Evolutionary conservation across 108 stramenopile genomes (phyloP).

Genomic region (Skeletonema costatum): DNA sequence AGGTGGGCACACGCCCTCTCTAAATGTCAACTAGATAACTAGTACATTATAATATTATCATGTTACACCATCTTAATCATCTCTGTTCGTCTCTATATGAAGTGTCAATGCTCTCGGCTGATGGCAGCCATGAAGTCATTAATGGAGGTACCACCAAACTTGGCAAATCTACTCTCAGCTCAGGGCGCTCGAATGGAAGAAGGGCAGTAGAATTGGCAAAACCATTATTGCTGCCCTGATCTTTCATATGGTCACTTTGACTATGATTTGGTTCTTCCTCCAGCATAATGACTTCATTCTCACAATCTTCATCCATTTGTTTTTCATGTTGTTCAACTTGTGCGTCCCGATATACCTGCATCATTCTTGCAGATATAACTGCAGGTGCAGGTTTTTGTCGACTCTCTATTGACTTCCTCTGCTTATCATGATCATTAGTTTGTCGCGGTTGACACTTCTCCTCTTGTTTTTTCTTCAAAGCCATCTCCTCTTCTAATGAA

Average conservation of each 20-base stretch:
- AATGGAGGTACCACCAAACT: constrained; percentile 41
- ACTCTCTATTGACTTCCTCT: not conserved
- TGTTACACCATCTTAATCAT: not conserved
- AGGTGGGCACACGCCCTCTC: too few relatives aligned
- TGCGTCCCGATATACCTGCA: constrained; percentile 20
- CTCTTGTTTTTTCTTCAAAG: not conserved
- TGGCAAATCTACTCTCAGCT: constrained; percentile 31
- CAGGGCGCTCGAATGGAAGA: constrained; percentile 29
- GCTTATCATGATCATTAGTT: not conserved
- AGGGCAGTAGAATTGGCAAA: not conserved
- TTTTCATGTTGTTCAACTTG: constrained; percentile 8
- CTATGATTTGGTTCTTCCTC: not conserved
- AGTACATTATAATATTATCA: too few relatives aligned
- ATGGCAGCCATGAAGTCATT: constrained; percentile 37
- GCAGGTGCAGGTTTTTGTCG: constrained; percentile 7
- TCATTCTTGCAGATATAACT: constrained; percentile 16
- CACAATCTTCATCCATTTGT: not conserved
- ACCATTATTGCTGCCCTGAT: not conserved
- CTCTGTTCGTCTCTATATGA: not conserved
- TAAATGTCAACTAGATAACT: too few relatives aligned
- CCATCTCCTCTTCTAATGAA: constrained; percentile 1
- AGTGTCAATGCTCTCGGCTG: not conserved
- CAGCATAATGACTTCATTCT: not conserved
- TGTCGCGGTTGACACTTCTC: not conserved
- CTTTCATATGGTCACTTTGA: not conserved